Base-by-base conservation (phyloP, 257 asterid genomes). In the Scutellaria baicalensis region DNA sequence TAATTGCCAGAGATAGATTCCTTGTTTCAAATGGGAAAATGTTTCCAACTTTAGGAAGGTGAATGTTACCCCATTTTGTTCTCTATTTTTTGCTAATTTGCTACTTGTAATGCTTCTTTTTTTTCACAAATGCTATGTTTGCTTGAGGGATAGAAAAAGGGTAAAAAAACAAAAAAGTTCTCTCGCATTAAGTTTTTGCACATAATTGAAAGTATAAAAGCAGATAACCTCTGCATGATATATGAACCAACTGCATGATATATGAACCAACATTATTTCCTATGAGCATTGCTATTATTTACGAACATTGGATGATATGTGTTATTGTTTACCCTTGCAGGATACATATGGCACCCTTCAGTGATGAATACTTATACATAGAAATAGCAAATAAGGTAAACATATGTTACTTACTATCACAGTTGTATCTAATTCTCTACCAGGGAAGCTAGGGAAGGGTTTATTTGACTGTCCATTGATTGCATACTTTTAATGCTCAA, bases 281-380 rank as follows among this genome's bases (percentile, higher is more conserved):
- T 9, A 23, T 35, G 18, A 40, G 52, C 47, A 8, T 38, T 47
- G 31, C 52, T 59, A 45, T 51, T 43, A 49, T 2, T 50, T 72
- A 51, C 54, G 48, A 39, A 40, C 59, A 61, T 33, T 73, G 14
- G 59, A 55, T 81, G 62, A 64, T 64, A 20, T 43, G 64, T 59
- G 27, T 64, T 58, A 42, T 58, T 71, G 64, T 77, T 76, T 81
- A 49, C 72, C 77, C 68, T 74, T 84, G 88, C 77, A 94, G 99
- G 85, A 88, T 94, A 83, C 97, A 94, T 68, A 86, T 91, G 99
- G 99, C 99, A 9, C 99, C 99, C 59, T 94, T 94, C 84, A 89
- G 95, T 50, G 99, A 94, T 73, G 99, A 94, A 75, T 91, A 84
- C 75, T 80, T 94, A 14, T 94, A 81, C 73, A 76, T 77, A 66